Conservation (phyloP, 1,284 basidiomycete genomes). For the Boletus smithii region DNA sequence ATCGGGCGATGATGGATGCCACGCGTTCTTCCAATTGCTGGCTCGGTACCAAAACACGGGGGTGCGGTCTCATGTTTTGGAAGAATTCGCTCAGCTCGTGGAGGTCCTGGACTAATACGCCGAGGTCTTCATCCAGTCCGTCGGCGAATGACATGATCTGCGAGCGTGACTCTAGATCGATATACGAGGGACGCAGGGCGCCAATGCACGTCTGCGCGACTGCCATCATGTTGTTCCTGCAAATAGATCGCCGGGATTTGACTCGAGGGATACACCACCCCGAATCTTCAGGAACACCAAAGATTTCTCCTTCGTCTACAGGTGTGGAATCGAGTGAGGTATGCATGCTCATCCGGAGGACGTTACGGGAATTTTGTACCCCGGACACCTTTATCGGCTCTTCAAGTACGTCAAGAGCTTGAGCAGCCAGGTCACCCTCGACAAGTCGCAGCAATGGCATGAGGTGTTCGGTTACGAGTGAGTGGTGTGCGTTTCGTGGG, state of each 20-base stretch:
- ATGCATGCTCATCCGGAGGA: slow-evolving; percentile 85
- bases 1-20: slow-evolving; percentile 76
- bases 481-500: slow-evolving; percentile 68
- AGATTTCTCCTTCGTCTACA: slow-evolving; percentile 64
- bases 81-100: slow-evolving; percentile 87
- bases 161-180: slow-evolving; percentile 64
- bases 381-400: slow-evolving; percentile 79
- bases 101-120: slow-evolving; percentile 81
- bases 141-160: slow-evolving; percentile 33
- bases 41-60: slow-evolving; percentile 42
- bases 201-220: slow-evolving; percentile 83
- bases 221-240: slow-evolving; percentile 74
- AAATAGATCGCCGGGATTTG: slow-evolving; percentile 57
- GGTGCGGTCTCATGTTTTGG: slow-evolving; percentile 46
- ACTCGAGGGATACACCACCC: slow-evolving; percentile 83
- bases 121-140: slow-evolving; percentile 62
- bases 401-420: slow-evolving; percentile 89
- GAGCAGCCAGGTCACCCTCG: slow-evolving; percentile 78
- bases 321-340: slow-evolving; percentile 43
- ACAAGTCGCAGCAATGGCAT: slow-evolving; percentile 88
- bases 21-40: slow-evolving; percentile 70
- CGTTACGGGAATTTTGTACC: slow-evolving; percentile 75
- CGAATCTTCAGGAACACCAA: slow-evolving; percentile 76
- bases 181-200: slow-evolving; percentile 67
- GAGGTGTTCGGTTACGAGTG: slow-evolving; percentile 80